A percentile compares a stretch with the other conserved stretches of the same genome.
These are phyloP conservation scores for Blastobotrys serpentis DNA, from an alignment of 1,139 yeast genomes.

Conservation along the genomic window DNA sequence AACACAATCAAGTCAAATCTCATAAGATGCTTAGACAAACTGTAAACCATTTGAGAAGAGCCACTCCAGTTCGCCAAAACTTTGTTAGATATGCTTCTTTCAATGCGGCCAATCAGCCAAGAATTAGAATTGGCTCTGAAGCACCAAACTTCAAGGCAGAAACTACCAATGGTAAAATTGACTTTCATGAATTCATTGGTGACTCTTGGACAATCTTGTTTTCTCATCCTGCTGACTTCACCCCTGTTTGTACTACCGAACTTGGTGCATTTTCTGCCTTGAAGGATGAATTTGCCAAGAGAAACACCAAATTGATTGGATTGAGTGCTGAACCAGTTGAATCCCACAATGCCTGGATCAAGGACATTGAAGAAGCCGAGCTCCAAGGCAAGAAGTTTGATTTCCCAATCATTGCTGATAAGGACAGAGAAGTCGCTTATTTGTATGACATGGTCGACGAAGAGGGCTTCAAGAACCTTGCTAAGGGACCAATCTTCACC, in stretches of 20 bases:
- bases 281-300: constrained; percentile 76
- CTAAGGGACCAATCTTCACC: constrained; percentile 66
- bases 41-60: constrained; percentile 3
- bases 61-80: neutral
- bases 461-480: constrained; percentile 76
- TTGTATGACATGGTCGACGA: constrained; percentile 89
- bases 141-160: constrained; percentile 85
- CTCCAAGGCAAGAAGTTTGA: constrained; percentile 62
- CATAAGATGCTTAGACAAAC: constrained; percentile 3
- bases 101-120: constrained; percentile 33
- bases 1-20: too few species aligned
- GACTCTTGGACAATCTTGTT: constrained; percentile 80
- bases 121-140: constrained; percentile 60
- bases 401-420: constrained; percentile 88
- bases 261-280: constrained; percentile 86
- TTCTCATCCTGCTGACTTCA: constrained; percentile 92
- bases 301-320: constrained; percentile 82
- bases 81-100: constrained; percentile 18
- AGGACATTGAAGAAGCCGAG: constrained; percentile 79
- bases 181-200: constrained; percentile 80
- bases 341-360: constrained; percentile 77
- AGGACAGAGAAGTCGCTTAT: constrained; percentile 74
- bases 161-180: constrained; percentile 72
- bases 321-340: constrained; percentile 77
- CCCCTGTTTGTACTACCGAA: constrained; percentile 95